Conservation (phyloP, 169 alveolate species). For the Eimeria falciformis region DNA sequence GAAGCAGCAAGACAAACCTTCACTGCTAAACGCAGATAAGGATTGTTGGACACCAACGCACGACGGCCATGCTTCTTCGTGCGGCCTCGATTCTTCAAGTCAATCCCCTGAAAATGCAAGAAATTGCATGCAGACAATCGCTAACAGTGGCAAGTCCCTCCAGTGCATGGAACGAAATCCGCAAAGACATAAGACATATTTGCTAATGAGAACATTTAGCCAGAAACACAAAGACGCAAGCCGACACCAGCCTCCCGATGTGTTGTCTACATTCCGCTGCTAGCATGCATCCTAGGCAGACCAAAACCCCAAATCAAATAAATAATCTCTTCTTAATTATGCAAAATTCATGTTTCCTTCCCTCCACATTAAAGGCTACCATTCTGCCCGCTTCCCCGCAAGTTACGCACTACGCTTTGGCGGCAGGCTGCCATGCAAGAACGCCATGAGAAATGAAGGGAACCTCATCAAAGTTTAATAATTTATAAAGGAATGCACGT, state of each 20-base stretch:
- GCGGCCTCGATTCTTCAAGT: slow-evolving; percentile 82
- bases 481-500: neutral
- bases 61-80: slow-evolving; percentile 77
- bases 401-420: slow-evolving; percentile 16
- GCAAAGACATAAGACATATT: neutral
- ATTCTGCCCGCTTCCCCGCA: no score
- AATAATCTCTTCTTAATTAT: neutral
- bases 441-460: neutral
- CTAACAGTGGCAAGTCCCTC: neutral
- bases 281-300: neutral
- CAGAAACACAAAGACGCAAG: neutral
- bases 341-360: neutral
- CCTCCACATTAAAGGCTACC: no score
- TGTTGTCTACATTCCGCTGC: neutral
- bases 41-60: slow-evolving; percentile 77
- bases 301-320: neutral
- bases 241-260: neutral
- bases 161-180: neutral
- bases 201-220: neutral
- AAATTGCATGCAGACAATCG: neutral
- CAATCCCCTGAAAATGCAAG: slow-evolving; percentile 79
- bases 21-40: slow-evolving; percentile 80
- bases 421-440: neutral
- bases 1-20: slow-evolving; percentile 69
- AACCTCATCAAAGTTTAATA: neutral